These are phyloP conservation scores for Corymbia calophylla DNA, from an alignment of 441 rosid genomes.

Conservation along the genomic window DNA sequence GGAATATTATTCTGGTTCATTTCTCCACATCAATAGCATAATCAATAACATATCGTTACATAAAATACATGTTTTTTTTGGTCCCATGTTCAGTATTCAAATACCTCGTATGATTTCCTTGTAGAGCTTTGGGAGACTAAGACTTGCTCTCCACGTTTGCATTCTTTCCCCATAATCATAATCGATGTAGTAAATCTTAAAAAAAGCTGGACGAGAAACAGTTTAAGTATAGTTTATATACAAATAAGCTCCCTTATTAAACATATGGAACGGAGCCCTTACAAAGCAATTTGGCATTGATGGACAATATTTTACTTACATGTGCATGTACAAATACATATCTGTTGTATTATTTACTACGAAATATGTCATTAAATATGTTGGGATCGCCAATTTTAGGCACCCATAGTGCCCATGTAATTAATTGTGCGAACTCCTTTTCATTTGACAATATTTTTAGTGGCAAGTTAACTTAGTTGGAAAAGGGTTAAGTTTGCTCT, in stretches of 20 bases:
- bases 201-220: neutral
- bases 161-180: neutral
- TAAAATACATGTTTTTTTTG: neutral
- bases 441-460: neutral
- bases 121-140: neutral
- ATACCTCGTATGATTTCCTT: neutral
- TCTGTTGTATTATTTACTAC: neutral
- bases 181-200: neutral
- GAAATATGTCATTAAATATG: neutral
- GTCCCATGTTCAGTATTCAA: neutral
- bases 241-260: neutral
- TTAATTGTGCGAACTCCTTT: neutral
- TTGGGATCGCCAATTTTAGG: neutral
- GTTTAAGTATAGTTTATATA: neutral
- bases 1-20: neutral
- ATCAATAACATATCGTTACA: neutral
- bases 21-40: neutral
- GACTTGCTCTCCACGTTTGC: neutral
- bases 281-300: neutral
- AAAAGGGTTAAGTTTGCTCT: neutral
- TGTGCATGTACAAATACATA: neutral
- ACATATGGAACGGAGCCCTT: neutral
- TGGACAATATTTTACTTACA: neutral
- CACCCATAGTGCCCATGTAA: neutral
- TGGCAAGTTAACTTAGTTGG: neutral